Conservation (phyloP, 2,329 filamentous ascomycete species). For the Talaromyces sp. region DNA sequence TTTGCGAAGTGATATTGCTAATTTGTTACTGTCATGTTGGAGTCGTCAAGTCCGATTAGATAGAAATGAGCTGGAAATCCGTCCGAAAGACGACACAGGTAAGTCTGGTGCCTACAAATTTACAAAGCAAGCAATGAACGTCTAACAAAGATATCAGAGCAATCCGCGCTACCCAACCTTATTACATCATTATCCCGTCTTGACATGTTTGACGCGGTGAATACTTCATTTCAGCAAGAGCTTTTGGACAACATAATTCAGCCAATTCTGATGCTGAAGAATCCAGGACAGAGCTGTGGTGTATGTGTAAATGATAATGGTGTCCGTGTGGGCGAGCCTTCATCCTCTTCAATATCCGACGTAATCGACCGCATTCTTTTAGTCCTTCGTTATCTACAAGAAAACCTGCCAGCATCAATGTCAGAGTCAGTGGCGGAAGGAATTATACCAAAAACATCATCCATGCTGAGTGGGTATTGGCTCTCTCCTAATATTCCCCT, state of each 20-base stretch:
- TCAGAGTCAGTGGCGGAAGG: slow-evolving; percentile 59
- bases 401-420: slow-evolving; percentile 49
- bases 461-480: slow-evolving; percentile 69
- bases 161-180: slow-evolving; percentile 28
- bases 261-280: slow-evolving; percentile 30
- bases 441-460: slow-evolving; percentile 67
- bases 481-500: slow-evolving; percentile 73
- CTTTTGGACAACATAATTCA: slow-evolving; percentile 32
- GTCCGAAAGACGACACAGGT: slow-evolving; percentile 53
- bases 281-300: slow-evolving; percentile 25
- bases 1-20: slow-evolving; percentile 63
- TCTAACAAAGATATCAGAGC: slow-evolving; percentile 18
- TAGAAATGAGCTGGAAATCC: slow-evolving; percentile 52
- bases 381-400: slow-evolving; percentile 51
- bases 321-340: slow-evolving; percentile 27
- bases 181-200: slow-evolving; percentile 33
- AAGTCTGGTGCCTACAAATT: slow-evolving; percentile 35
- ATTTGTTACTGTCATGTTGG: slow-evolving; percentile 70
- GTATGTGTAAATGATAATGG: slow-evolving; percentile 29
- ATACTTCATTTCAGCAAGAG: slow-evolving; percentile 33
- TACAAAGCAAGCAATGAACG: too few species aligned
- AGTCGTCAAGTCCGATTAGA: slow-evolving; percentile 64
- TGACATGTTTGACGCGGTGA: slow-evolving; percentile 30
- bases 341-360: slow-evolving; percentile 29
- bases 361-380: slow-evolving; percentile 44